A percentile compares a stretch with the other conserved stretches of the same genome.
phyloP scores from a whole-genome alignment of 352 stramenopile species.

The Phytophthora hibernalis region DNA sequence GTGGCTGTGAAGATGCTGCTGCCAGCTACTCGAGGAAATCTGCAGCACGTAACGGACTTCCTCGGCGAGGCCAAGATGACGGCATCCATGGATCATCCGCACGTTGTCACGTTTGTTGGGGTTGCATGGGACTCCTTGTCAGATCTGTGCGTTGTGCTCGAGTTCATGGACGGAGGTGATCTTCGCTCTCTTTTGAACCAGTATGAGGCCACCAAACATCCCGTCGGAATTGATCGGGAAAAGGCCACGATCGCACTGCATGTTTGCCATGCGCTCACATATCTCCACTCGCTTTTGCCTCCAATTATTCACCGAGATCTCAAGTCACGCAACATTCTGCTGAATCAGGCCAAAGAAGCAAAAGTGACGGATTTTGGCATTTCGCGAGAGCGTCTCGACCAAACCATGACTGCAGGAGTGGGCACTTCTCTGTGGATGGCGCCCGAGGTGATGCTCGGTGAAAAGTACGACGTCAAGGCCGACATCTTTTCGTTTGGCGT shows the following conservation, averaged over 20 bases:
- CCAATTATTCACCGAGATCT: constrained; percentile 51
- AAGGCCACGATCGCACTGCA: constrained; percentile 46
- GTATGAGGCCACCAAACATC: constrained; percentile 4
- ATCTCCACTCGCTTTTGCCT: constrained; percentile 20
- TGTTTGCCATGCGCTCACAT: constrained; percentile 42
- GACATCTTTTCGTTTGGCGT: constrained; percentile 37
- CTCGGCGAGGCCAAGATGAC: constrained; percentile 65
- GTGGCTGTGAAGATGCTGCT: constrained; percentile 58
- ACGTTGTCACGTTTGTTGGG: constrained; percentile 61
- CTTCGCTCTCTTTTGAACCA: constrained; percentile 39
- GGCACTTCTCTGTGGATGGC: constrained; percentile 29
- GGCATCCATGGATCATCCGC: constrained; percentile 51
- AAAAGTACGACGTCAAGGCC: constrained; percentile 22
- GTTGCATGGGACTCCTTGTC: constrained; percentile 58
- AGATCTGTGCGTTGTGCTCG: constrained; percentile 55
- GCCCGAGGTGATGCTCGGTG: constrained; percentile 26
- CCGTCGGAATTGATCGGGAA: constrained; percentile 28
- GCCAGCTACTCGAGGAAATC: constrained; percentile 24
- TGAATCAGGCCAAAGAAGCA: constrained; percentile 45
- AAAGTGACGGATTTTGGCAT: constrained; percentile 76
- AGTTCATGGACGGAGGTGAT: constrained; percentile 59
- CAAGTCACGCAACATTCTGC: constrained; percentile 39
- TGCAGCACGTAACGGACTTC: constrained; percentile 48
- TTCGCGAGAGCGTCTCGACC: constrained; percentile 49
- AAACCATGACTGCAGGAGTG: constrained; percentile 34